Conservation (phyloP, 371 early-diverging fungal genomes). For the Mucor piriformis region DNA sequence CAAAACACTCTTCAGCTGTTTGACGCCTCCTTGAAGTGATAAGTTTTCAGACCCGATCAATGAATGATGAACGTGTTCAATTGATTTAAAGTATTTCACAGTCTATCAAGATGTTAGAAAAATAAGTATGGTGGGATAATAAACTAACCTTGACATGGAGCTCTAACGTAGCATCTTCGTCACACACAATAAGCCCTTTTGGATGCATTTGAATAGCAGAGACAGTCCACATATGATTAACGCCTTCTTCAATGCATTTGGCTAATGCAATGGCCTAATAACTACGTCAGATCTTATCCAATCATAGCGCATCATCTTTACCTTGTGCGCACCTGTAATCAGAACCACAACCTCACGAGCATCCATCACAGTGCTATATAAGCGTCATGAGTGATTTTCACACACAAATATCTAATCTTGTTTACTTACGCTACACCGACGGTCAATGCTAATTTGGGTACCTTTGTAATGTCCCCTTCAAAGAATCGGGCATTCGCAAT, state of each 20-base stretch:
- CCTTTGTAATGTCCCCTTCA: constrained; percentile 82
- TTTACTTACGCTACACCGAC: constrained; percentile 82
- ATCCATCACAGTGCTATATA: constrained; percentile 78
- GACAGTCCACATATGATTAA: constrained; percentile 91
- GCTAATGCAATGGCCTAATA: constrained; percentile 71
- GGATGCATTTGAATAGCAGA: constrained; percentile 86
- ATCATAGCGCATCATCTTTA: not conserved
- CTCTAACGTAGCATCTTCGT: constrained; percentile 86
- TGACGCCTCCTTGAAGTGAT: constrained; percentile 67
- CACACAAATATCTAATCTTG: not conserved
- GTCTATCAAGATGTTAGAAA: constrained; percentile 42
- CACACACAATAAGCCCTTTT: constrained; percentile 81
- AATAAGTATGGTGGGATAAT: not conserved
- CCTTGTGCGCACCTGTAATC: constrained; percentile 86
- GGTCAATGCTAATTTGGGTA: constrained; percentile 85
- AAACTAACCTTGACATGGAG: constrained; percentile 72
- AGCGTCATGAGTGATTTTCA: not conserved
- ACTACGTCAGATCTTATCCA: not conserved
- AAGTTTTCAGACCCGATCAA: constrained; percentile 81
- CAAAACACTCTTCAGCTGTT: constrained; percentile 19
- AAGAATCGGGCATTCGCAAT: constrained; percentile 87
- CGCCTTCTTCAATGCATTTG: constrained; percentile 84
- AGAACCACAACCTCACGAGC: constrained; percentile 83
- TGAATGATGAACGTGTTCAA: constrained; percentile 85
- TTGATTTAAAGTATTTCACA: constrained; percentile 88